Base-by-base conservation (phyloP, 495 filamentous ascomycete species). In the Viridothelium virens region DNA sequence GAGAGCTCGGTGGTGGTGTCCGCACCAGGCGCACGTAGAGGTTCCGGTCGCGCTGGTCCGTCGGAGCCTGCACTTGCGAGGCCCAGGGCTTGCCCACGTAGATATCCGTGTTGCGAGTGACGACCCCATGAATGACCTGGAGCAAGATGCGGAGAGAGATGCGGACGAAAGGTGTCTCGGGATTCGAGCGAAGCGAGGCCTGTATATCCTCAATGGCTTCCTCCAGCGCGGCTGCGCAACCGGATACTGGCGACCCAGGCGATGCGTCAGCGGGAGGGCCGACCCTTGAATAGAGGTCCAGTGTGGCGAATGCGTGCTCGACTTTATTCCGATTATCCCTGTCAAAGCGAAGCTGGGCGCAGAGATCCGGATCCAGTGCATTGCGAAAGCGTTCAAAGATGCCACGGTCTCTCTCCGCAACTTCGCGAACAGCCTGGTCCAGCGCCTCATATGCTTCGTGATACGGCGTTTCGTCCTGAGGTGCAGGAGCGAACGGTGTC, bases 31-130 rank as follows among this genome's bases (percentile, higher is more conserved):
- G 53, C 25, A 59, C 53, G 31, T 59, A 59, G 11, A 59, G 53
- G 53, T 59, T 59, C 5, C 53, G 53, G 14, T 59, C 53, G 53
- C 53, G 53, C 53, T 59, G 53, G 6, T 59, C 53, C 3, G 53
- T 59, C 25, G 53, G 53, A 36, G 53, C 53, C 6, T 33, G 25
- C 6, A 59, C 53, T 6, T 59, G 53, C 31, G 53, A 33, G 25
- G 61, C 61, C 61, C 61, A 63, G 4, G 61, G 37, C 38, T 41
- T 41, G 61, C 61, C 61, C 41, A 41, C 14, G 37, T 63, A 63
- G 41, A 63, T 41, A 18, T 63, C 61, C 33, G 38, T 63, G 61
- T 63, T 63, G 61, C 61, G 61, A 10, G 37, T 47, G 14, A 63
- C 61, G 25, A 63, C 61, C 11, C 61, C 61, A 5, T 63, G 33